These are phyloP conservation scores for Claviceps digitariae DNA, from an alignment of 2,329 filamentous ascomycete genomes.

Conservation along the genomic window DNA sequence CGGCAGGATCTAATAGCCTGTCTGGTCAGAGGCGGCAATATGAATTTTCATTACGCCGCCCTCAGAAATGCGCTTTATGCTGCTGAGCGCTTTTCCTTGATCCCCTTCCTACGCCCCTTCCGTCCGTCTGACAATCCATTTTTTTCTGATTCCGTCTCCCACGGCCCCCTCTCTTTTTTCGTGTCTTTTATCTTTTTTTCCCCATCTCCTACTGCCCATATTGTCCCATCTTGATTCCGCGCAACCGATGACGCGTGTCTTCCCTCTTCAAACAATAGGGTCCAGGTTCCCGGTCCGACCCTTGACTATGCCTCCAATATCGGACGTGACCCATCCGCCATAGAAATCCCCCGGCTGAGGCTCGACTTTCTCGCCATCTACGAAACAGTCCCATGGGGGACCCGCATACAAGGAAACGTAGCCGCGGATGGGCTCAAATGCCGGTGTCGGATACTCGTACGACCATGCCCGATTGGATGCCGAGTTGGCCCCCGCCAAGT, in stretches of 20 bases:
- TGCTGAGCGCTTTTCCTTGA: too few species aligned
- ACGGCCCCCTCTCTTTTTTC: neutral
- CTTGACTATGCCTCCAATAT: slow-evolving; percentile 40
- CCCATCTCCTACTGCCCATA: neutral
- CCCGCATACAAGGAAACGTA: slow-evolving; percentile 47
- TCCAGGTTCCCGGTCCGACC: slow-evolving; percentile 26
- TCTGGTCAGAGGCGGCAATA: too few species aligned
- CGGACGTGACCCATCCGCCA: slow-evolving; percentile 49
- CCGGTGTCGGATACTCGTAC: slow-evolving; percentile 38
- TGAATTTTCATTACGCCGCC: too few species aligned
- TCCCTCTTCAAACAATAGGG: slow-evolving; percentile 16
- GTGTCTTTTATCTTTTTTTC: neutral
- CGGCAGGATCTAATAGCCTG: too few species aligned
- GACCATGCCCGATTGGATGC: slow-evolving; percentile 44
- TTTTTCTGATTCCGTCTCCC: neutral
- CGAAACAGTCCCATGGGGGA: slow-evolving; percentile 48
- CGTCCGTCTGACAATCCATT: too few species aligned
- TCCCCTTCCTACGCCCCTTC: too few species aligned
- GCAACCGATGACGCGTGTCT: too few species aligned
- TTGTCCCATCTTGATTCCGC: too few species aligned
- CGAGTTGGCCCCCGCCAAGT: slow-evolving; percentile 23
- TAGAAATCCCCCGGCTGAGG: slow-evolving; percentile 50
- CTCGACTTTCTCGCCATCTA: slow-evolving; percentile 45
- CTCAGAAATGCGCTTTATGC: too few species aligned
- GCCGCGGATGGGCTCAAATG: slow-evolving; percentile 39